Percentiles rank a stretch among this genome's conserved stretches.
phyloP scores from a whole-genome alignment of 306 rosid genomes.

The Herpetospermum pedunculosum region DNA sequence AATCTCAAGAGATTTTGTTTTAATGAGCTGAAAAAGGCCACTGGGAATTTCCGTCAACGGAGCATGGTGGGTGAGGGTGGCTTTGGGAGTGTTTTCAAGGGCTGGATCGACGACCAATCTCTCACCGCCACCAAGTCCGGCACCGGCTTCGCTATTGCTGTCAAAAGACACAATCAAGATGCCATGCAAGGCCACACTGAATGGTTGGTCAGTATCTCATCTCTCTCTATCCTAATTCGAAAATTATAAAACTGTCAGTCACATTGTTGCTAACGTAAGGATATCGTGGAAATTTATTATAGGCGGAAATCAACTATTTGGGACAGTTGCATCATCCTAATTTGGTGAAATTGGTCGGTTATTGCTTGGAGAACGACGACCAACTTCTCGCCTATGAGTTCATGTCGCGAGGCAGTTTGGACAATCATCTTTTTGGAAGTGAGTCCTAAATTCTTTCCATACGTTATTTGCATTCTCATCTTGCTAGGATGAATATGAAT shows the following conservation, averaged over 20 bases:
- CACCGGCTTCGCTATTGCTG: slow-evolving; percentile 8
- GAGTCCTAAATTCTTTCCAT: slow-evolving; percentile 14
- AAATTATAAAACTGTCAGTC: no score
- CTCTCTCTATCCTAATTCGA: not conserved
- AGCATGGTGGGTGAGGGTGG: slow-evolving; percentile 10
- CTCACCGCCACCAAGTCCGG: slow-evolving; percentile 10
- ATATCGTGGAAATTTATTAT: not conserved
- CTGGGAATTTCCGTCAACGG: slow-evolving; percentile 1
- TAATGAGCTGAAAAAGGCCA: slow-evolving; percentile 5
- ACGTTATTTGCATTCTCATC: no score
- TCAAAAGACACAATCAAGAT: slow-evolving; percentile 5
- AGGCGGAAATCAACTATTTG: slow-evolving; percentile 86
- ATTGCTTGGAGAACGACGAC: slow-evolving; percentile 86
- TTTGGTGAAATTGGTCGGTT: slow-evolving; percentile 76
- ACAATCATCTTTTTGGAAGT: slow-evolving; percentile 88
- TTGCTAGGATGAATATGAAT: no score
- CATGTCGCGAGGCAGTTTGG: slow-evolving; percentile 77
- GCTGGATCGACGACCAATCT: slow-evolving; percentile 6
- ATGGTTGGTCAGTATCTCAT: slow-evolving; percentile 5
- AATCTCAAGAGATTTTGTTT: not conserved
- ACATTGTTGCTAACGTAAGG: no score
- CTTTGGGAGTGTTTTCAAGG: slow-evolving; percentile 8
- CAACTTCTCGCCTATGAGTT: slow-evolving; percentile 79
- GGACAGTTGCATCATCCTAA: slow-evolving; percentile 87
- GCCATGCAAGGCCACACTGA: slow-evolving; percentile 3